A percentile compares a stretch with the other conserved stretches of the same genome.
phyloP scores from a whole-genome alignment of 805 yeast genomes.

The Metschnikowia dekortorum region DNA sequence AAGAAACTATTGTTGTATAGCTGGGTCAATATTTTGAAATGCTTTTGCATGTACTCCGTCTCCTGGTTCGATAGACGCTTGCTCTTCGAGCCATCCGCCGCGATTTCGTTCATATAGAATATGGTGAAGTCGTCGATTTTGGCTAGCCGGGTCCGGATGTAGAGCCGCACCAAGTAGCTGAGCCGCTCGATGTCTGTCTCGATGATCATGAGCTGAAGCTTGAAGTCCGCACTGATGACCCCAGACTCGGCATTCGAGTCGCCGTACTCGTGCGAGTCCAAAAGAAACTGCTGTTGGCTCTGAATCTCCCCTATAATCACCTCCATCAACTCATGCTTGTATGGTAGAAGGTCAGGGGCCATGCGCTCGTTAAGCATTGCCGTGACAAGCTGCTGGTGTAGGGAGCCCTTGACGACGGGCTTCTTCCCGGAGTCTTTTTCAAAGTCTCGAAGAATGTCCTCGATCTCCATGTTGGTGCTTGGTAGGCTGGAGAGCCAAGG shows the following conservation, averaged over 20 bases:
- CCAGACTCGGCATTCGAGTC: conserved; percentile 40
- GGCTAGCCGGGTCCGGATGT: conserved; percentile 68
- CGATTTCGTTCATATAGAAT: conserved; percentile 43
- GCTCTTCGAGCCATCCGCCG: conserved; percentile 10
- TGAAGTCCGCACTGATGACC: conserved; percentile 47
- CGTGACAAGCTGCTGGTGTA: conserved; percentile 44
- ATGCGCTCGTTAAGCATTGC: conserved; percentile 83
- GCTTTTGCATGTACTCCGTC: conserved; percentile 58
- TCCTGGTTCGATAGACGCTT: conserved; percentile 54
- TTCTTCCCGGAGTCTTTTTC: conserved; percentile 38
- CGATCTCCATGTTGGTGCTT: conserved; percentile 50
- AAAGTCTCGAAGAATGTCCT: conserved; percentile 66
- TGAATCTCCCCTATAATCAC: conserved; percentile 57
- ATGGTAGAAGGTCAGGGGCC: conserved; percentile 83
- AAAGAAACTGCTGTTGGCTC: conserved; percentile 66
- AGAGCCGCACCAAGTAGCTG: conserved; percentile 74
- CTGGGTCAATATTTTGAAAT: conserved; percentile 57
- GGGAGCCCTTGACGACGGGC: neutral
- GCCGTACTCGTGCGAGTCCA: conserved; percentile 73
- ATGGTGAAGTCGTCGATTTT: conserved; percentile 72
- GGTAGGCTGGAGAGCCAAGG: neutral
- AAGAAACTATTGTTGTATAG: conserved; percentile 68
- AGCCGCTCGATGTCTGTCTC: conserved; percentile 90
- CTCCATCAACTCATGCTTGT: conserved; percentile 56
- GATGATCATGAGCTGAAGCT: conserved; percentile 74